Evolutionary conservation across 495 filamentous ascomycete species (phyloP).

Genomic region (Neurospora sp.): DNA sequence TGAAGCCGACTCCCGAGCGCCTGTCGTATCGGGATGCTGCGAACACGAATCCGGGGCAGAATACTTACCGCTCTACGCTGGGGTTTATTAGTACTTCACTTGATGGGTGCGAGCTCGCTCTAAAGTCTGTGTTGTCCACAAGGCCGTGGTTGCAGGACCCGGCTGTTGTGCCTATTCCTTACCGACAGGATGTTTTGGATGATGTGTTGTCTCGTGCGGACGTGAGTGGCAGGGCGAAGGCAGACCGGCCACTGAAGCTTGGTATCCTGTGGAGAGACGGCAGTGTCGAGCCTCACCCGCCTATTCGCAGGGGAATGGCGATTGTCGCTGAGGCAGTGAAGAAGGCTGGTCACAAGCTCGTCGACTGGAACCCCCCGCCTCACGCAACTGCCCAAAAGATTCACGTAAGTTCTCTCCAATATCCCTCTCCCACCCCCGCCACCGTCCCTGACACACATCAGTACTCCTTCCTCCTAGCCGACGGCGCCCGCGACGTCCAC

Average conservation of each 20-base stretch:
- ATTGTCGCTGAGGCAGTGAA: constrained; percentile 26
- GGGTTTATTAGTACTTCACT: constrained; percentile 19
- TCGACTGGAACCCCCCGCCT: constrained; percentile 32
- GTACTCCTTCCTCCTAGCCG: constrained; percentile 25
- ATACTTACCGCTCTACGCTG: constrained; percentile 19
- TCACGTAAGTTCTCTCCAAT: constrained; percentile 9
- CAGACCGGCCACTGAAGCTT: constrained; percentile 27
- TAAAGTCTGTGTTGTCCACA: constrained; percentile 19
- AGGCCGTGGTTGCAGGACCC: constrained; percentile 21
- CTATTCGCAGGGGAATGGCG: constrained; percentile 31
- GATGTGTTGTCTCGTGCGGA: constrained; percentile 8
- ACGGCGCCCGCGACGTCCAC: constrained; percentile 32
- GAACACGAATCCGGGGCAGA: constrained; percentile 27
- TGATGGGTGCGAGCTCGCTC: constrained; percentile 22
- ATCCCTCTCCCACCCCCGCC: background rate
- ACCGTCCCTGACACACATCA: background rate
- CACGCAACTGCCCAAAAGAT: constrained; percentile 27
- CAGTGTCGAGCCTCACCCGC: constrained; percentile 45
- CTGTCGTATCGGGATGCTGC: constrained; percentile 36
- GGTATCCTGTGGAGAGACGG: constrained; percentile 46
- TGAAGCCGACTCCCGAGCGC: constrained; percentile 49
- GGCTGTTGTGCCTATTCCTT: constrained; percentile 22
- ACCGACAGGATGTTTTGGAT: constrained; percentile 10
- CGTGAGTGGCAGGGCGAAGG: background rate
- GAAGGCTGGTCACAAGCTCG: constrained; percentile 27